A percentile compares a stretch with the other conserved stretches of the same genome.
Conservation (phyloP, 345 rosid genomes). For the Populus alba region DNA sequence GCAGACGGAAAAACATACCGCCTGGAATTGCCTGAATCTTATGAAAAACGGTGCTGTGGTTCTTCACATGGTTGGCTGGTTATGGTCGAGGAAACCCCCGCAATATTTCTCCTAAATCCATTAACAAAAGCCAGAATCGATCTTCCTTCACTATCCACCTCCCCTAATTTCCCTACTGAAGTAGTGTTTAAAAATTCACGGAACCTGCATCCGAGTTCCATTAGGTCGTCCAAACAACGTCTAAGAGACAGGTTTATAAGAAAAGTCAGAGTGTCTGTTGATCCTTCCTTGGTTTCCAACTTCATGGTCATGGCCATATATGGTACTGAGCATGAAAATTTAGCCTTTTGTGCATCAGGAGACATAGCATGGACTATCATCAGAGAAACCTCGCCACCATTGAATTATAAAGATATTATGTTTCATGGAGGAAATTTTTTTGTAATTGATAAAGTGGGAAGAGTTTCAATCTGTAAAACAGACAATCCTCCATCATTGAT, state of each 20-base stretch:
- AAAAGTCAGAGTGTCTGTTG: slow-evolving; percentile 2
- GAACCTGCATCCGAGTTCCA: neutral
- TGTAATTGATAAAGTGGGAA: neutral
- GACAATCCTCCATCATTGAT: neutral
- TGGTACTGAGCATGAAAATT: neutral
- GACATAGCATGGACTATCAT: neutral
- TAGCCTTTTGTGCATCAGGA: slow-evolving; percentile 4
- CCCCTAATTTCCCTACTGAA: slow-evolving; percentile 6
- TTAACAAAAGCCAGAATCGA: neutral
- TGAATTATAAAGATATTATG: neutral
- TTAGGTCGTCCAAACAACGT: neutral
- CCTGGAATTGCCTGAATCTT: neutral
- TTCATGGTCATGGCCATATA: slow-evolving; percentile 5
- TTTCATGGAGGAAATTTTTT: neutral
- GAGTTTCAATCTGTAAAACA: neutral
- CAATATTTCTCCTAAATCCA: slow-evolving; percentile 6
- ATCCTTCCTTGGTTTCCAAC: neutral
- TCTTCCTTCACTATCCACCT: slow-evolving; percentile 2
- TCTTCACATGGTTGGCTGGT: slow-evolving; percentile 11
- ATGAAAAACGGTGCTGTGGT: slow-evolving; percentile 9
- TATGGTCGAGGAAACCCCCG: slow-evolving; percentile 3
- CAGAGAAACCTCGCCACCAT: neutral
- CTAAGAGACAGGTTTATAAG: neutral
- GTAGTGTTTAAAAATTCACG: neutral
- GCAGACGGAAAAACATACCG: neutral